These are phyloP conservation scores for Wickerhamomyces bisporus DNA, from an alignment of 805 yeast genomes.

Conservation along the genomic window DNA sequence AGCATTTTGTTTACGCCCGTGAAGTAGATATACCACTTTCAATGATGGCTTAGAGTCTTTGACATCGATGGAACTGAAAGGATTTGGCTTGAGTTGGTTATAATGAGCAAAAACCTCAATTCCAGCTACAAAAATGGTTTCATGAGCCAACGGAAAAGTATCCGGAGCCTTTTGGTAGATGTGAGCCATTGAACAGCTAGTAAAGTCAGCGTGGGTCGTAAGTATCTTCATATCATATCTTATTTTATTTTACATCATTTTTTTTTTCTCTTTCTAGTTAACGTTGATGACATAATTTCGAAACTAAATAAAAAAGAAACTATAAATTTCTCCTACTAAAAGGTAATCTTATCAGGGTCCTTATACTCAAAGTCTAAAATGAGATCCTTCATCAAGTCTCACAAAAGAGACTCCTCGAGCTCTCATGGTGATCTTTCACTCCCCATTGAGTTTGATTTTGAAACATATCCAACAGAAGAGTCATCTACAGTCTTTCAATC, in stretches of 20 bases:
- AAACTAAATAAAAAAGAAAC: too few relatives aligned
- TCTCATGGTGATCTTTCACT: conserved; percentile 9
- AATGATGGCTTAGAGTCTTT: too few relatives aligned
- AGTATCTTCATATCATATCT: too few relatives aligned
- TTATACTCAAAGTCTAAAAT: conserved; percentile 10
- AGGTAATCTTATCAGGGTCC: not conserved
- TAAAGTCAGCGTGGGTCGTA: too few relatives aligned
- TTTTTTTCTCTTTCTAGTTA: too few relatives aligned
- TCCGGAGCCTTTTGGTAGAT: not conserved
- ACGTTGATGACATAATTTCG: too few relatives aligned
- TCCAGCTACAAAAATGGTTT: not conserved
- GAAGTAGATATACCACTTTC: not conserved
- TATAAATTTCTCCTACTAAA: too few relatives aligned
- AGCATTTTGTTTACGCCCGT: not conserved
- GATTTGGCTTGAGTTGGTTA: not conserved
- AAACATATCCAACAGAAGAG: not conserved
- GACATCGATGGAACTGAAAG: not conserved
- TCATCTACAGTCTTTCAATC: not conserved
- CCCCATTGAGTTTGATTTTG: not conserved
- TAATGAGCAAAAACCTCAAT: conserved; percentile 1
- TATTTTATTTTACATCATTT: too few relatives aligned
- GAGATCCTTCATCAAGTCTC: conserved; percentile 37
- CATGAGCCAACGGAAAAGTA: not conserved
- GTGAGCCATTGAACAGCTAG: too few relatives aligned
- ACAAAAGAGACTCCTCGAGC: conserved; percentile 29